Conservation (phyloP, 257 asterid species). For the Rauvolfia tetraphylla region DNA sequence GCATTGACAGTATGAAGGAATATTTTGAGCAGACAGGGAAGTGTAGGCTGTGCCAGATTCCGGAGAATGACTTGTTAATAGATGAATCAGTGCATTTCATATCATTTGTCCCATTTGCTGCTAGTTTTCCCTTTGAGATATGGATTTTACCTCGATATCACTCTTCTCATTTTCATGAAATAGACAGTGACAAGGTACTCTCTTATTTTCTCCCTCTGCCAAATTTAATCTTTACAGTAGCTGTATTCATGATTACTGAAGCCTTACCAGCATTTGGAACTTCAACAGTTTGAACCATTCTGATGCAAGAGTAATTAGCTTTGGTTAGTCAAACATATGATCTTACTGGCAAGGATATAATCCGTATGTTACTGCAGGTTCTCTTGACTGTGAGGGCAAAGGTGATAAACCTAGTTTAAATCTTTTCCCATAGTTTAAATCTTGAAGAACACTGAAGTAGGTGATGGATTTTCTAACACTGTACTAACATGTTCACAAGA, state of each 20-base stretch:
- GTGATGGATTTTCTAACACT: background rate
- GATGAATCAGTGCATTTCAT: slow-evolving; percentile 60
- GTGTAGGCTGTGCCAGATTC: slow-evolving; percentile 66
- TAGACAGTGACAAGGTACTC: slow-evolving; percentile 62
- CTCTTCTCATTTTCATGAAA: slow-evolving; percentile 71
- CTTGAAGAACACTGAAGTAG: background rate
- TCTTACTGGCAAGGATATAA: background rate
- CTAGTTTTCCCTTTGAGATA: slow-evolving; percentile 77
- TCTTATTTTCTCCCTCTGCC: background rate
- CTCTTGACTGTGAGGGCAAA: background rate
- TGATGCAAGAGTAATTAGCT: background rate
- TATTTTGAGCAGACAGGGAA: slow-evolving; percentile 62
- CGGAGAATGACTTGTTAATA: slow-evolving; percentile 38
- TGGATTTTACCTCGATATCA: slow-evolving; percentile 89
- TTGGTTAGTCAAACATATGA: background rate
- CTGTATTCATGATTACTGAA: background rate
- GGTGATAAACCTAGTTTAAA: background rate
- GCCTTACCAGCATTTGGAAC: background rate
- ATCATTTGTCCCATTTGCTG: slow-evolving; percentile 81
- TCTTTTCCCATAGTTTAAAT: background rate
- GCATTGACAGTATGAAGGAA: slow-evolving; percentile 66
- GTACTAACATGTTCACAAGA: background rate
- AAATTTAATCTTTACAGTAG: background rate
- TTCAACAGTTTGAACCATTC: background rate
- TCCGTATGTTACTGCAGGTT: background rate